Conservation (phyloP, 164 flowering plant genomes). For the Paratinospora sagittata region DNA sequence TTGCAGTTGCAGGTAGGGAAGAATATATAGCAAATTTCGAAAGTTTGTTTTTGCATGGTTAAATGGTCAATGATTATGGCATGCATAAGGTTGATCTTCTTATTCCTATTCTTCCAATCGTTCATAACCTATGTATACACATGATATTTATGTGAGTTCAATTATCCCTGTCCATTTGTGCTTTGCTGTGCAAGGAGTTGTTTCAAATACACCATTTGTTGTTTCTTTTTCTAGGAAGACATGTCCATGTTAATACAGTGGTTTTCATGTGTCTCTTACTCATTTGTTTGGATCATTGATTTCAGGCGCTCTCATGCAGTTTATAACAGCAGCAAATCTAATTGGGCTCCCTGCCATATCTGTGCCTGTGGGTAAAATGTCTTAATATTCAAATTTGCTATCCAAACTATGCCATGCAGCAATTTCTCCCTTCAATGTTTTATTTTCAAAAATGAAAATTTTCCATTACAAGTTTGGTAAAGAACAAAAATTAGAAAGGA, state of each 20-base stretch:
- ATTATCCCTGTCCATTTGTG: neutral
- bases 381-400: neutral
- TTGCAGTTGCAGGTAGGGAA: too few species aligned
- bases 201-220: neutral
- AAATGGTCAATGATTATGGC: too few species aligned
- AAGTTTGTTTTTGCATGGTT: too few species aligned
- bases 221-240: neutral
- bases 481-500: neutral
- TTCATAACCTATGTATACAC: too few species aligned
- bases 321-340: conserved; percentile 70
- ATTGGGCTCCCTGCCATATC: conserved; percentile 94
- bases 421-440: neutral
- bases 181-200: neutral
- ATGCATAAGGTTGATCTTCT: too few species aligned
- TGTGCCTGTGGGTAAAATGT: conserved; percentile 61
- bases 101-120: too few species aligned
- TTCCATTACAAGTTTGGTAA: neutral
- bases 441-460: neutral
- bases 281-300: conserved; percentile 12
- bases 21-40: too few species aligned
- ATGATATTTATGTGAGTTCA: too few species aligned
- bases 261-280: neutral
- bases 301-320: conserved; percentile 85
- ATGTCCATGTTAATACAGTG: neutral
- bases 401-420: neutral